These are phyloP conservation scores for Ophiostoma ips DNA, from an alignment of 2,329 filamentous ascomycete species.

Conservation along the genomic window DNA sequence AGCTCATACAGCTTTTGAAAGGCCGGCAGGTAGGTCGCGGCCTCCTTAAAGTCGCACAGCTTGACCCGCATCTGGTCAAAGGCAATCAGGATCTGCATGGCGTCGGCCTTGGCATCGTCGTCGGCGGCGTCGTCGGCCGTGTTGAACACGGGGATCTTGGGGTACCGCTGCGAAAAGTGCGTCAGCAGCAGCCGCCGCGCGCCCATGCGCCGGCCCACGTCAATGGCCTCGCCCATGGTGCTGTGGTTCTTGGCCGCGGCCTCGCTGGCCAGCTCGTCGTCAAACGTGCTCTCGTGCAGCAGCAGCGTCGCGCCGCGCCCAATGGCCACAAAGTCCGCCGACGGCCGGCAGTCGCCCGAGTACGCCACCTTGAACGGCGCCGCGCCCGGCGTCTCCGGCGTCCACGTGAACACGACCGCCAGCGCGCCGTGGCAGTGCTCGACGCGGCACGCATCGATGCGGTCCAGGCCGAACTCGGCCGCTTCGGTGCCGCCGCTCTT, in stretches of 20 bases:
- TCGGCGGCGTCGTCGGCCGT: constrained; percentile 15
- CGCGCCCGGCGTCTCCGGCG: constrained; percentile 32
- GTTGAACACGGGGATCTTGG: constrained; percentile 47
- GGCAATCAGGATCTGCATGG: constrained; percentile 55
- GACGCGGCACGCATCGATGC: constrained; percentile 55
- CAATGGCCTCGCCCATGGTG: constrained; percentile 75
- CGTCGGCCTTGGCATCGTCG: constrained; percentile 23
- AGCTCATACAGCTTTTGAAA: constrained; percentile 15
- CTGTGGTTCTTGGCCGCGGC: constrained; percentile 81
- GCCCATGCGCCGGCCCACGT: constrained; percentile 61
- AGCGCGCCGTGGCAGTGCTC: constrained; percentile 68
- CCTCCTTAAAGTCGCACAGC: constrained; percentile 54
- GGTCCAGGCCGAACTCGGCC: constrained; percentile 40
- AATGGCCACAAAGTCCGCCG: constrained; percentile 50
- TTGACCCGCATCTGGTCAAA: constrained; percentile 69
- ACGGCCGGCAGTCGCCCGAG: constrained; percentile 86
- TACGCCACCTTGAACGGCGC: constrained; percentile 67
- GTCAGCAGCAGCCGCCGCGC: constrained; percentile 74
- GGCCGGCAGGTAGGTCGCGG: constrained; percentile 24
- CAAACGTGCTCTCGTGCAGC: constrained; percentile 93
- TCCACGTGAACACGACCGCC: constrained; percentile 65
- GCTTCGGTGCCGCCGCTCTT: constrained; percentile 26
- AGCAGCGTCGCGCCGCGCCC: constrained; percentile 67
- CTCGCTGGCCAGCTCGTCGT: constrained; percentile 66
- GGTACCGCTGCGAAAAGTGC: constrained; percentile 91